Evolutionary conservation across 306 rosid genomes (phyloP).

Genomic region (Boehmeria nivea): DNA sequence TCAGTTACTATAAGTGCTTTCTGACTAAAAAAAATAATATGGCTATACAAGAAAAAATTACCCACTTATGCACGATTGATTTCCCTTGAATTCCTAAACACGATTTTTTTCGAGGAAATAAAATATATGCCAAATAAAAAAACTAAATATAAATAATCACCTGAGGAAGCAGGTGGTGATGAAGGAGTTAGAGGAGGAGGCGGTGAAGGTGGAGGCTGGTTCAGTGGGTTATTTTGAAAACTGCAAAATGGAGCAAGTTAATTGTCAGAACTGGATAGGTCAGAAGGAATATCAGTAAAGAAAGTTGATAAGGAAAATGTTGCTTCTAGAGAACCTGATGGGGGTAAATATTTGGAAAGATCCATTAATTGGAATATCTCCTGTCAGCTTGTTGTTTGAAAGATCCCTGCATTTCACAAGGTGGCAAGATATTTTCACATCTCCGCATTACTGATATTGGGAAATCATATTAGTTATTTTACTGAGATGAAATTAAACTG

Average conservation of each 20-base stretch:
- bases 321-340: constrained; percentile 54
- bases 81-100: neutral
- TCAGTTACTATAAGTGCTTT: neutral
- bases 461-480: constrained; percentile 8
- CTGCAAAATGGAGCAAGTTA: constrained; percentile 37
- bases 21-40: too few species aligned
- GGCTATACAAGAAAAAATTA: neutral
- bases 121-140: neutral
- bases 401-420: constrained; percentile 66
- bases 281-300: neutral
- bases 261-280: constrained; percentile 15
- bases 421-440: constrained; percentile 23
- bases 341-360: constrained; percentile 86
- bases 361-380: constrained; percentile 64
- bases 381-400: constrained; percentile 58
- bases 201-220: constrained; percentile 16
- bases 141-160: constrained; percentile 20
- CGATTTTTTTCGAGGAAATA: neutral
- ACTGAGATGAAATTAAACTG: constrained; percentile 12
- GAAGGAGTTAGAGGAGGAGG: constrained; percentile 39
- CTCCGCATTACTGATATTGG: constrained; percentile 10
- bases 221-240: constrained; percentile 46
- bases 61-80: neutral
- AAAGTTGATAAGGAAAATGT: constrained; percentile 8
- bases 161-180: constrained; percentile 32